A percentile compares a stretch with the other conserved stretches of the same genome.
Evolutionary conservation across 148 eudicot genomes (phyloP).

Genomic region (Persicaria maculosa): DNA sequence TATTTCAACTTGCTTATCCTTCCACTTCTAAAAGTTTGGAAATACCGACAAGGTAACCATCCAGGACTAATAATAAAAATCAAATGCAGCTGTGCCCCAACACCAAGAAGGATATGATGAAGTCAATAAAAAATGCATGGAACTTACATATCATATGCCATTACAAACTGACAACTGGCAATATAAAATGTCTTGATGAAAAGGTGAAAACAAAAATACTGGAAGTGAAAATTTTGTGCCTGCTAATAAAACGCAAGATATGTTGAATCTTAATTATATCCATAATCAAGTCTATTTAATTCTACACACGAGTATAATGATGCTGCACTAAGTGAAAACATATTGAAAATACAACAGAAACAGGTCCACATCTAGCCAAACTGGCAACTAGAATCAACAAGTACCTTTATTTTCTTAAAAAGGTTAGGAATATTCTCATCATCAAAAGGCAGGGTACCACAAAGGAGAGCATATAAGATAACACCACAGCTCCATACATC

Average conservation of each 20-base stretch:
- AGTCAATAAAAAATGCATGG: background rate
- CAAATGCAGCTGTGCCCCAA: background rate
- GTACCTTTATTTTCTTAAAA: constrained; percentile 96
- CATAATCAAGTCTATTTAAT: background rate
- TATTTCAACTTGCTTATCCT: background rate
- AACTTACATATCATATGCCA: background rate
- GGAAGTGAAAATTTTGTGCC: background rate
- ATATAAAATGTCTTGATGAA: background rate
- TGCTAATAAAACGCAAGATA: background rate
- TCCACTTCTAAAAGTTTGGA: background rate
- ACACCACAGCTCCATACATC: constrained; percentile 99
- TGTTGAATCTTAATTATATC: background rate
- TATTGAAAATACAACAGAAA: constrained; percentile 3
- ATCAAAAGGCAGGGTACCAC: constrained; percentile 97
- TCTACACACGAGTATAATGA: background rate
- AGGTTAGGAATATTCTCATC: constrained; percentile 97
- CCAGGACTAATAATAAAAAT: background rate
- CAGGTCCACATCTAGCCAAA: background rate
- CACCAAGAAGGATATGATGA: background rate
- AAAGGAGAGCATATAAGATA: constrained; percentile 91
- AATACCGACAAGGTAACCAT: background rate
- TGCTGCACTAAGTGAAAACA: background rate
- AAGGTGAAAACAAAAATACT: background rate
- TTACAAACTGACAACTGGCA: background rate
- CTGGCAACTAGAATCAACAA: background rate